Evolutionary conservation across 2,329 filamentous ascomycete species (phyloP), one percentile per base, ranked within the genome.

Genomic region (Paraphaeosphaeria sporulosa): DNA sequence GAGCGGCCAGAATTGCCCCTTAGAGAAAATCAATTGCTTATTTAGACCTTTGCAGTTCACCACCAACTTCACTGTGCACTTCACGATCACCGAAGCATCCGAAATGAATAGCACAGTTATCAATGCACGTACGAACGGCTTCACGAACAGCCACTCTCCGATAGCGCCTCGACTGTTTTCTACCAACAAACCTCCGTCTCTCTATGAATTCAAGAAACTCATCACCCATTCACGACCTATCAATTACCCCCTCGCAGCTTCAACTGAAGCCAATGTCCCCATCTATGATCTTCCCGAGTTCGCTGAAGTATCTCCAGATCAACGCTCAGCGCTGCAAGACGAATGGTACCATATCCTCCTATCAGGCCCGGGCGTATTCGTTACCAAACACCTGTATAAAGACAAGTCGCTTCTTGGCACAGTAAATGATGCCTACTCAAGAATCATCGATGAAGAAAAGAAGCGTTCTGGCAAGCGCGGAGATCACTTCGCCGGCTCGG

Each of bases 271-370:
- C 42, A 87, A 87, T 63, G 78, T 89, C 3, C 86, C 86, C 0
- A 81, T 88, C 61, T 89, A 89, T 74, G 73, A 84, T 36, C 76
- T 86, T 6, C 65, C 74, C 0, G 61, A 68, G 2, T 78, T 80
- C 58, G 71, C 80, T 4, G 67, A 76, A 3, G 59, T 76, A 0
- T 71, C 78, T 27, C 13, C 66, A 7, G 47, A 64, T 1, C 67
- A 72, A n/a, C 68, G 76, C 30, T 63, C 75, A 17, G 67, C 72
- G 4, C 80, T 89, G 2, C 85, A 88, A 71, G 83, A 88, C 63
- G 87, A 89, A 77, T 86, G 86, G 82, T 83, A 88, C 66, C 80
- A 85, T 60, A 81, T 86, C 57, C 81, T 89, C 2, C 78, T 82
- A 57, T 76, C 79, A 1, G 87, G 87, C 0, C 85, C 87, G 0